Base-by-base conservation (phyloP, 2,329 filamentous ascomycete species). In the Aspergillus sp. region DNA sequence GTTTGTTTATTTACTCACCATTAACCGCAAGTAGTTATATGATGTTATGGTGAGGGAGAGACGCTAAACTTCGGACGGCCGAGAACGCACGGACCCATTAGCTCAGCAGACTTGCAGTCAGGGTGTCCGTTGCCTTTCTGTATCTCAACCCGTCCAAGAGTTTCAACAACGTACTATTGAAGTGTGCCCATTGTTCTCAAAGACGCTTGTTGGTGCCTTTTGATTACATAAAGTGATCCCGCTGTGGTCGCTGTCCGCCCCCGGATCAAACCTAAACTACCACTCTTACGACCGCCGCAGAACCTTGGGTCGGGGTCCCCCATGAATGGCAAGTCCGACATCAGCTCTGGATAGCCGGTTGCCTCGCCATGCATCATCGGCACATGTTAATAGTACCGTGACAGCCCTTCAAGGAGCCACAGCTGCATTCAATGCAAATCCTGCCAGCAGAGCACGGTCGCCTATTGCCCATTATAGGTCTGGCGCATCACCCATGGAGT, bases 321-420 rank as follows among this genome's bases (percentile, higher is more conserved):
- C 68, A 70, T 72, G 70, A 71, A 73, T 72, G 69, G 70, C 69
- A 67, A 69, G 63, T 62, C 65, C 67, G 63, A 69, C 64, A 53
- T 59, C 63, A 54, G 59, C 67, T 65, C 67, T 67, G 64, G 69
- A 70, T 67, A 72, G 66, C 58, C 68, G 69, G 68, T 64, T 67
- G 64, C 53, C 65, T 63, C 61, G 65, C 61, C 61, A 60, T 62
- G 58, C 62, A 56, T 62, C 61, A 63, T 67, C 62, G 63, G 67
- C 67, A 56, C 65, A 72, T 36, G 19, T 52, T n/a, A 49, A 60
- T 59, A 64, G 57, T 39, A 50, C 58, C 3, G 50, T 68, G 17
- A 59, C 68, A 43, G 75, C 76, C 39, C 61, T 76, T 39, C 74
- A 72, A 61, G 76, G 76, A 63, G 76, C 76, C 55, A 71, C 72